Conservation (phyloP, 2,329 filamentous ascomycete genomes). For the Penicillium sp. region DNA sequence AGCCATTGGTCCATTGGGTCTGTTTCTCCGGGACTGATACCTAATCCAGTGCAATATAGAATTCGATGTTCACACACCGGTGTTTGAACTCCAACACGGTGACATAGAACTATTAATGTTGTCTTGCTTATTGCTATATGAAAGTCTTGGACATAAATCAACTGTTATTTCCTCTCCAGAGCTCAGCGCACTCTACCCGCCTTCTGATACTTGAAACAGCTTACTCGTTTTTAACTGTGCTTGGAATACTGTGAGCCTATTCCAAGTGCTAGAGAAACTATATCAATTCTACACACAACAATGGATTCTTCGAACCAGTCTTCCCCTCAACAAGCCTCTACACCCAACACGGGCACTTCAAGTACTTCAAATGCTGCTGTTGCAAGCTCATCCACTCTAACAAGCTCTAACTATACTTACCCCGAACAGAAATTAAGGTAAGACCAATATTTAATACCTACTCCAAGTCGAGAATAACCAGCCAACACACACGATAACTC, state of each 20-base stretch:
- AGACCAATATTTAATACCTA: neutral
- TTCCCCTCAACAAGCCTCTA: neutral
- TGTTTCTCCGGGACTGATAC: neutral
- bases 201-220: neutral
- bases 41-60: neutral
- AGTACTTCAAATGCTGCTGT: neutral
- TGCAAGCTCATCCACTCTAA: neutral
- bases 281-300: neutral
- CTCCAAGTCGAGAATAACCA: fast-evolving
- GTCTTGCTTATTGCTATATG: neutral
- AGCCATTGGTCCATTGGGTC: neutral
- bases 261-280: neutral
- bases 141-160: neutral
- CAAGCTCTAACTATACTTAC: neutral
- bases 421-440: neutral
- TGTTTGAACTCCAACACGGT: neutral
- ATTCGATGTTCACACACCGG: neutral
- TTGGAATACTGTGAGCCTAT: neutral
- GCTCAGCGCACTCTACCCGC: too few species aligned
- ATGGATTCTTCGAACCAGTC: neutral
- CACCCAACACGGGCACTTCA: neutral
- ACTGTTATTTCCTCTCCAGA: neutral
- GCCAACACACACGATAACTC: neutral
- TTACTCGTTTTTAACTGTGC: neutral
- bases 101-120: too few species aligned